These are phyloP conservation scores for Boletus reticulatus DNA, from an alignment of 768 basidiomycete species.

Conservation along the genomic window DNA sequence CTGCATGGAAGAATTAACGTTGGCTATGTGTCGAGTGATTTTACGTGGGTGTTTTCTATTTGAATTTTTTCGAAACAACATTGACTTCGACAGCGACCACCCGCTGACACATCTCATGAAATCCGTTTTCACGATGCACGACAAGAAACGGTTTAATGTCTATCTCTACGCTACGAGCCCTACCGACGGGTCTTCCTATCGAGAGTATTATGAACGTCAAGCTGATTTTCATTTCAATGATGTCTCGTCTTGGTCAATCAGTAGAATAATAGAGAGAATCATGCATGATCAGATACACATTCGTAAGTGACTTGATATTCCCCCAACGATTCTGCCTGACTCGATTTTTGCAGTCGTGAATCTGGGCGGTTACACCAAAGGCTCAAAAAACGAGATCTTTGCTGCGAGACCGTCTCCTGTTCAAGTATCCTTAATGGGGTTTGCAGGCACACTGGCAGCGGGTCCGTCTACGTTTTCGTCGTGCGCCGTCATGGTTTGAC, in stretches of 20 bases:
- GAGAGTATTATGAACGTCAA: slow-evolving; percentile 41
- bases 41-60: slow-evolving; percentile 33
- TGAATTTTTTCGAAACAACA: background rate
- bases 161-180: slow-evolving; percentile 49
- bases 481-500: background rate
- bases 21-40: slow-evolving; percentile 49
- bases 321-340: background rate
- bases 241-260: slow-evolving; percentile 38
- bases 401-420: slow-evolving; percentile 48
- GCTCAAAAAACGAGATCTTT: slow-evolving; percentile 50
- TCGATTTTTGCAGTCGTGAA: slow-evolving; percentile 36
- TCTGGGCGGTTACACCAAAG: slow-evolving; percentile 51
- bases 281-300: slow-evolving; percentile 45
- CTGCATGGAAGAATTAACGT: slow-evolving; percentile 39
- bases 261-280: slow-evolving; percentile 39
- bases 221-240: slow-evolving; percentile 39
- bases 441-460: slow-evolving; percentile 46
- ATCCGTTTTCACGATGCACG: slow-evolving; percentile 45
- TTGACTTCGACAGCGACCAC: slow-evolving; percentile 38
- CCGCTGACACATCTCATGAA: slow-evolving; percentile 54
- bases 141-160: slow-evolving; percentile 38
- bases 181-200: slow-evolving; percentile 44
- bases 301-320: slow-evolving; percentile 27
- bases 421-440: slow-evolving; percentile 51
- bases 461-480: slow-evolving; percentile 19